Evolutionary conservation across 2,329 filamentous ascomycete species (phyloP).

Genomic region (Fusarium coicis): DNA sequence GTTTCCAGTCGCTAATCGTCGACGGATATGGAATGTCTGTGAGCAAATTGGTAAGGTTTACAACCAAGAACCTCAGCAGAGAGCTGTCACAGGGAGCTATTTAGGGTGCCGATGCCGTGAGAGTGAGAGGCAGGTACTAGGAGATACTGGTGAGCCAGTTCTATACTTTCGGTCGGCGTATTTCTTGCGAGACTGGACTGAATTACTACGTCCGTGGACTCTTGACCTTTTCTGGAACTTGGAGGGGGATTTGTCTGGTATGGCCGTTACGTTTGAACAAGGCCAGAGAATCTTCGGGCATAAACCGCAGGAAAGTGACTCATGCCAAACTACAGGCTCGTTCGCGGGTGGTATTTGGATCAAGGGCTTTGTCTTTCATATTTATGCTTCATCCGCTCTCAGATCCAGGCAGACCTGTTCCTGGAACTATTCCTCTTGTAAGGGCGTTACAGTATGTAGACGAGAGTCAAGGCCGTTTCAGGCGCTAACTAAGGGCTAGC

Average conservation of each 20-base stretch:
- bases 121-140: not conserved
- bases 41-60: not conserved
- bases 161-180: accelerated
- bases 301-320: not conserved
- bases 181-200: not conserved
- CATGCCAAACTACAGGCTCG: accelerated
- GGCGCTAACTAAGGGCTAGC: not conserved
- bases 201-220: accelerated
- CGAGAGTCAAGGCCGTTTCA: accelerated
- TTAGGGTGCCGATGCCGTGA: accelerated
- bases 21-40: not conserved
- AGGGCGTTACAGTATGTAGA: not conserved
- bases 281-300: not conserved
- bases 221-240: not conserved
- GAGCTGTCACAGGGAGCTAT: not conserved
- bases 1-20: not conserved
- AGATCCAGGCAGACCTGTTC: accelerated
- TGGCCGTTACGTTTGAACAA: accelerated
- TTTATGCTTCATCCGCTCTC: not conserved
- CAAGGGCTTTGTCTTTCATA: not conserved
- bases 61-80: not conserved
- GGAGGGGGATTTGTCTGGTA: accelerated
- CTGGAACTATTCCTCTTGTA: not conserved
- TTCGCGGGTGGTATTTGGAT: not conserved
- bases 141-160: not conserved